Conservation (phyloP, 768 basidiomycete species). For the Xanthoconium stramineum region DNA sequence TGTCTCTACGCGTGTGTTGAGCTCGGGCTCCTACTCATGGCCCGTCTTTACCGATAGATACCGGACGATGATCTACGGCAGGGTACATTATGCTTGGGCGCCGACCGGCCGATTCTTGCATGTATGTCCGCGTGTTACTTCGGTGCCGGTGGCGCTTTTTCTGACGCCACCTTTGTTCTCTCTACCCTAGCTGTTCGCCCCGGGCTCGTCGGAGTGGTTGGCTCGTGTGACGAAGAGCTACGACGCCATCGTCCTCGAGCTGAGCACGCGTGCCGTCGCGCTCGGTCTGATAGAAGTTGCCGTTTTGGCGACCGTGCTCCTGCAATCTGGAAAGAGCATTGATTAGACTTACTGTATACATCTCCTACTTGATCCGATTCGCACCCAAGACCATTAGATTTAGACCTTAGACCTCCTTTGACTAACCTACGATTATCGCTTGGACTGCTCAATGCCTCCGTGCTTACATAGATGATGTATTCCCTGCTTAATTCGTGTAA, state of each 20-base stretch:
- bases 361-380: background rate
- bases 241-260: constrained; percentile 47
- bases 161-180: background rate
- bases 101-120: constrained; percentile 52
- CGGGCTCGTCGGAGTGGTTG: constrained; percentile 38
- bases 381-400: background rate
- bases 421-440: too few species aligned
- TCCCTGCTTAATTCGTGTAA: too few species aligned
- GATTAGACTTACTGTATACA: constrained; percentile 35
- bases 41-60: constrained; percentile 21
- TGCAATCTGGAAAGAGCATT: constrained; percentile 61
- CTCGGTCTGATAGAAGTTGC: constrained; percentile 50
- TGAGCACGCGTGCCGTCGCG: constrained; percentile 54
- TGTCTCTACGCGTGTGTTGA: constrained; percentile 8
- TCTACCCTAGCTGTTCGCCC: constrained; percentile 43
- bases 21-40: background rate
- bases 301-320: constrained; percentile 50
- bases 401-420: background rate
- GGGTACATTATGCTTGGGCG: constrained; percentile 52
- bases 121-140: background rate
- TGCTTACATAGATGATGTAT: too few species aligned
- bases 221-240: constrained; percentile 49
- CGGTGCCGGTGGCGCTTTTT: background rate
- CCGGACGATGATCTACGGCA: constrained; percentile 51
- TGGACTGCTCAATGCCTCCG: too few species aligned